Percentiles rank a stretch among this genome's conserved stretches.
Conservation (phyloP, 495 filamentous ascomycete genomes). For the Aspergillus asperescens region DNA sequence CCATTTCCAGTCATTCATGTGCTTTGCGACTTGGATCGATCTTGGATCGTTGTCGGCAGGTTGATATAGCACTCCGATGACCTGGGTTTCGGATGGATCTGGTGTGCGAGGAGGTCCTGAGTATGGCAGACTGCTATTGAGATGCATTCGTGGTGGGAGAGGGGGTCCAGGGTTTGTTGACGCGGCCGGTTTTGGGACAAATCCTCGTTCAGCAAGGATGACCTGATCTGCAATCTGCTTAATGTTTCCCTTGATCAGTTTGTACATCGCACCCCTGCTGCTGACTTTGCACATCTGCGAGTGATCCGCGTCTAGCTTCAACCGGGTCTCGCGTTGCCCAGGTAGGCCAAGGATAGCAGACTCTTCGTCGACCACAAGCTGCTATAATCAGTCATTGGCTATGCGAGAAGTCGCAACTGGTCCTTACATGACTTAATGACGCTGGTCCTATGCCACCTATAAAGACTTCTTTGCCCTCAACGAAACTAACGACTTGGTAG, state of each 20-base stretch:
- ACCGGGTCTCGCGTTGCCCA: conserved; percentile 34
- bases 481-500: conserved; percentile 38
- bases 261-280: conserved; percentile 32
- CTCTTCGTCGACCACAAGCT: conserved; percentile 40
- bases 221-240: conserved; percentile 36
- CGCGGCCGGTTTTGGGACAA: conserved; percentile 25
- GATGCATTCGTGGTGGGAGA: conserved; percentile 30
- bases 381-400: conserved; percentile 9
- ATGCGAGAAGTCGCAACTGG: background rate
- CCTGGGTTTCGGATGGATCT: conserved; percentile 7
- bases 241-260: conserved; percentile 37
- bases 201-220: conserved; percentile 31
- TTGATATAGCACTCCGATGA: conserved; percentile 21
- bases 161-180: conserved; percentile 21
- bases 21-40: conserved; percentile 25
- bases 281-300: conserved; percentile 39
- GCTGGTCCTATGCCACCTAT: conserved; percentile 29
- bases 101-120: conserved; percentile 17
- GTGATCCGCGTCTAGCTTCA: conserved; percentile 39
- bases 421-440: conserved; percentile 33
- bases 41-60: conserved; percentile 30
- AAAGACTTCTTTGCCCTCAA: conserved; percentile 39
- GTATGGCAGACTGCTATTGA: conserved; percentile 32
- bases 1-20: conserved; percentile 30
- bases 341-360: conserved; percentile 36